phyloP scores from a whole-genome alignment of 306 rosid genomes.

The Trifolium pratense region DNA sequence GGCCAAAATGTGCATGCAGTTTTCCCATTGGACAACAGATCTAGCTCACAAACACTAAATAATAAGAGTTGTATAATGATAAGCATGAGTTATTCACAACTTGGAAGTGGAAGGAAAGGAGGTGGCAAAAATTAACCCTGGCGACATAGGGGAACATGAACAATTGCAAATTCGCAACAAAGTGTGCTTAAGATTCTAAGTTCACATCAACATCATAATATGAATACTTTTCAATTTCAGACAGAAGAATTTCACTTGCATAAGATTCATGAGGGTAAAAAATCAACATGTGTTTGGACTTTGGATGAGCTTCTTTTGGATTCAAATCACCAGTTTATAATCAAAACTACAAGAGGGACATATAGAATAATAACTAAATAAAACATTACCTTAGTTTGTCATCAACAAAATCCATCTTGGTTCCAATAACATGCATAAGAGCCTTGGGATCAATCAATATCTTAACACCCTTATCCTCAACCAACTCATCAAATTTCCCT shows the following conservation, averaged over 20 bases:
- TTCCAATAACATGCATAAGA: constrained; percentile 96
- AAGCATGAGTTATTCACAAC: background rate
- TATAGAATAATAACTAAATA: background rate
- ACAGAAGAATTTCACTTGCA: too few species aligned
- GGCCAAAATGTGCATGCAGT: background rate
- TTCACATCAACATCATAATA: background rate
- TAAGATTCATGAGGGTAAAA: background rate
- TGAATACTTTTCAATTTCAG: background rate
- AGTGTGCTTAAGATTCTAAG: constrained; percentile 11
- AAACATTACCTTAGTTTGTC: constrained; percentile 83
- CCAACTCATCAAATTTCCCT: constrained; percentile 87
- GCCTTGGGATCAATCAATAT: constrained; percentile 94
- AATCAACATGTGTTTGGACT: background rate
- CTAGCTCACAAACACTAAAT: constrained; percentile 1
- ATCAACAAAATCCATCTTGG: constrained; percentile 95
- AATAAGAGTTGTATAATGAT: background rate
- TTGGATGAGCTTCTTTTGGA: too few species aligned
- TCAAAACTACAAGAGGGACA: background rate
- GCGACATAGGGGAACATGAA: background rate
- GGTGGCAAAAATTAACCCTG: background rate
- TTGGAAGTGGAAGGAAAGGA: background rate
- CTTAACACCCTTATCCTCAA: constrained; percentile 93
- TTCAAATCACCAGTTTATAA: background rate
- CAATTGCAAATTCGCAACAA: background rate
- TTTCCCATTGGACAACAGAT: background rate